Evolutionary conservation across 1,284 basidiomycete species (phyloP).

Genomic region (Limonomyces culmigenus): DNA sequence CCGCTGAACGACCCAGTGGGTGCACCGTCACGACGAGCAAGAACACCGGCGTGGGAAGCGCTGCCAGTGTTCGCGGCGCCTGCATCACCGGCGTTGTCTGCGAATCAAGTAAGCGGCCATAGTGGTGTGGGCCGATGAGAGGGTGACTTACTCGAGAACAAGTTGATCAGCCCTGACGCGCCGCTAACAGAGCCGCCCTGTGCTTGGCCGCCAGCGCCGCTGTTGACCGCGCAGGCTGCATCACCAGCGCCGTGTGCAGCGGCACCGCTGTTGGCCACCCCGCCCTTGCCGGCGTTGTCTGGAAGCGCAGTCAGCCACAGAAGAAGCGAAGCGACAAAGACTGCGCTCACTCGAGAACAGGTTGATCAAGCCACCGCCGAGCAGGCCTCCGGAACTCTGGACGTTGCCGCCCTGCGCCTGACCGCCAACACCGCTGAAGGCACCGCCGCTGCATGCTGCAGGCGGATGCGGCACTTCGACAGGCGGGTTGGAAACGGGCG

Average conservation of each 20-base stretch:
- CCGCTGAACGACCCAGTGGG: constrained; percentile 8
- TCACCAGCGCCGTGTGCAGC: no score
- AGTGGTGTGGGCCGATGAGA: constrained; percentile 1
- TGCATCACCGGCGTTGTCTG: constrained; percentile 10
- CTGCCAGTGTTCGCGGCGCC: constrained; percentile 12
- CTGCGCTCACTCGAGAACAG: no score
- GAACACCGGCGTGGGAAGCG: background rate
- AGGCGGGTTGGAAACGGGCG: no score
- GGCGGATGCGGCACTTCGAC: no score
- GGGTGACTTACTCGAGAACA: constrained; percentile 6
- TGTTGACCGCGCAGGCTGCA: no score
- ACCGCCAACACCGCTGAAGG: constrained; percentile 9
- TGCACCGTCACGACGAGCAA: constrained; percentile 6
- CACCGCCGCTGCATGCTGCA: background rate
- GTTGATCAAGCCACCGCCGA: no score
- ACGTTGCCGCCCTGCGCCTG: constrained; percentile 8
- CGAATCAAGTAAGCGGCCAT: background rate
- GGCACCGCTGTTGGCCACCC: constrained; percentile 13
- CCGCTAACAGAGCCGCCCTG: constrained; percentile 7
- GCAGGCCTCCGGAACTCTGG: constrained; percentile 2
- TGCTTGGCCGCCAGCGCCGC: constrained; percentile 5
- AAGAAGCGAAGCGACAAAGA: no score
- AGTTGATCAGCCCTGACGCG: constrained; percentile 6
- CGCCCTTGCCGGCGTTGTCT: constrained; percentile 10
- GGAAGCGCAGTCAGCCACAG: background rate